phyloP scores from a whole-genome alignment of 2,329 filamentous ascomycete genomes.

The Stagonosporopsis rhizophila region DNA sequence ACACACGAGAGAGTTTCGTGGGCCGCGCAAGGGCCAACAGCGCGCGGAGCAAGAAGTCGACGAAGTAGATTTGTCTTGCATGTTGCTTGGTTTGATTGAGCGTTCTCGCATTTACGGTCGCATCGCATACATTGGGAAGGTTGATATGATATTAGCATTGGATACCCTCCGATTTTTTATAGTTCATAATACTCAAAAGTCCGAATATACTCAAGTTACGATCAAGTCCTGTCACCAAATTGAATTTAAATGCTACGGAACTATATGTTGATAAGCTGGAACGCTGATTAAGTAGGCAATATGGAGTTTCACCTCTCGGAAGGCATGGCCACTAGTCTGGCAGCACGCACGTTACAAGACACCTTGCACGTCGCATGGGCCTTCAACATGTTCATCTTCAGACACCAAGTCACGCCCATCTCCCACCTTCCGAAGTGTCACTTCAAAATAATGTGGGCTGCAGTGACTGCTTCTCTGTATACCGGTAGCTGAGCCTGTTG shows the following conservation, averaged over 20 bases:
- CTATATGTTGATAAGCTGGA: not conserved
- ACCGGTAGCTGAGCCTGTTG: conserved; percentile 13
- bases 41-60: conserved; percentile 18
- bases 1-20: conserved; percentile 56
- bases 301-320: conserved; percentile 9
- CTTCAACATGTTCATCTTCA: conserved; percentile 10
- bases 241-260: not conserved
- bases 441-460: conserved; percentile 18
- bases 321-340: conserved; percentile 5
- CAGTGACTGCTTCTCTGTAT: conserved; percentile 1
- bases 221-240: not conserved
- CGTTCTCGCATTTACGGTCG: conserved; percentile 18
- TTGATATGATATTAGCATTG: conserved; percentile 22
- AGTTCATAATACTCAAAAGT: conserved; percentile 17
- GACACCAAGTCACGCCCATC: conserved; percentile 1
- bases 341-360: conserved; percentile 18
- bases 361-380: conserved; percentile 13
- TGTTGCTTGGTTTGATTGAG: conserved; percentile 15
- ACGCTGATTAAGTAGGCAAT: conserved; percentile 2
- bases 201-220: not conserved
- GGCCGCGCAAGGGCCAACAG: conserved; percentile 32
- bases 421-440: conserved; percentile 1
- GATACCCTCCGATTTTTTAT: conserved; percentile 30
- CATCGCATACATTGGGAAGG: conserved; percentile 17
- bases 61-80: conserved; percentile 8